A percentile compares a stretch with the other conserved stretches of the same genome.
These are phyloP conservation scores for Daldinia vernicosa DNA, from an alignment of 495 filamentous ascomycete genomes.

Conservation along the genomic window DNA sequence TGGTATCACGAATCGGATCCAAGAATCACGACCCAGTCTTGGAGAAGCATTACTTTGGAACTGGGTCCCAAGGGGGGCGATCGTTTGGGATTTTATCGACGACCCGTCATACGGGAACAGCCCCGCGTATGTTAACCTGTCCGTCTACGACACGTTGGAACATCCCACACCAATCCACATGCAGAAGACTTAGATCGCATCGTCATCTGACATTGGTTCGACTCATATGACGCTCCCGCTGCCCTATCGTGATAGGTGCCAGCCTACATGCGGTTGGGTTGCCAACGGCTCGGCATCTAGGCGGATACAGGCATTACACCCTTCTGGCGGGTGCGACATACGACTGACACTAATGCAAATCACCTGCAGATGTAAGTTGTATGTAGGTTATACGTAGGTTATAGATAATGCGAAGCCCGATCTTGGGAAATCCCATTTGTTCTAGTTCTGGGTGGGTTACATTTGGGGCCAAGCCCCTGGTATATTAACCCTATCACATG, in stretches of 20 bases:
- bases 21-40: constrained; percentile 26
- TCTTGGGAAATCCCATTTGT: constrained; percentile 32
- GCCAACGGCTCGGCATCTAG: constrained; percentile 39
- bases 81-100: constrained; percentile 39
- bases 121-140: constrained; percentile 33
- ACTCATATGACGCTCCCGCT: constrained; percentile 28
- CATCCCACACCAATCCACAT: constrained; percentile 32
- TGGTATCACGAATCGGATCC: constrained; percentile 26
- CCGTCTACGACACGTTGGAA: constrained; percentile 32
- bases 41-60: constrained; percentile 18
- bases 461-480: constrained; percentile 16
- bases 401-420: constrained; percentile 32
- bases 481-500: constrained; percentile 42
- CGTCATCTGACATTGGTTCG: constrained; percentile 42
- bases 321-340: constrained; percentile 36
- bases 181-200: constrained; percentile 35
- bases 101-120: constrained; percentile 31
- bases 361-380: constrained; percentile 20
- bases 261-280: constrained; percentile 27
- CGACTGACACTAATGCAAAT: constrained; percentile 36
- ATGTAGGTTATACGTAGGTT: background rate
- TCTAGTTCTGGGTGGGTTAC: constrained; percentile 31
- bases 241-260: constrained; percentile 41
- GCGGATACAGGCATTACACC: constrained; percentile 34
- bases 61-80: constrained; percentile 24